These are phyloP conservation scores for Blastocrithidia nonstop DNA, from an alignment of 208 protist species.

Conservation along the genomic window DNA sequence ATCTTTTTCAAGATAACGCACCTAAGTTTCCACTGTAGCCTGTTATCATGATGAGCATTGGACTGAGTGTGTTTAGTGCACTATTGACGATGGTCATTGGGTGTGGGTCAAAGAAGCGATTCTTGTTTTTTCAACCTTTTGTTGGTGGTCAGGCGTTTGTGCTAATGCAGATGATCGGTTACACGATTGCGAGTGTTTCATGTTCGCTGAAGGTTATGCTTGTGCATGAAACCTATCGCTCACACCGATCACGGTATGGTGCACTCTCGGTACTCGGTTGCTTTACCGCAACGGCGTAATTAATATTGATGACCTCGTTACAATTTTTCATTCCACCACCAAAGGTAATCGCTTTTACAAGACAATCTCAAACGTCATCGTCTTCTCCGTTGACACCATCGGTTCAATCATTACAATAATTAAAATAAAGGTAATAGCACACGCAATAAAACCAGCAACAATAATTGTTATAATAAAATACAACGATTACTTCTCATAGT, in stretches of 20 bases:
- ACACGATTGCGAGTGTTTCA: conserved; percentile 11
- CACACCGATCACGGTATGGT: conserved; percentile 37
- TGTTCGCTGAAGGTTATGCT: conserved; percentile 21
- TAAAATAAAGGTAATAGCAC: too few relatives aligned
- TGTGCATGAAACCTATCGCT: conserved; percentile 1
- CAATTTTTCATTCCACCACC: conserved; percentile 28
- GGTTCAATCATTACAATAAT: neutral
- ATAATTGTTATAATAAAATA: conserved; percentile 12
- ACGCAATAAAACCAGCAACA: neutral
- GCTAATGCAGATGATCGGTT: conserved; percentile 44
- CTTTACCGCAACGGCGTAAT: conserved; percentile 17
- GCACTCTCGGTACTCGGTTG: conserved; percentile 29
- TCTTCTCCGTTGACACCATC: neutral
- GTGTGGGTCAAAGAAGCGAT: conserved; percentile 14
- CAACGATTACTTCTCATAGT: too few relatives aligned
- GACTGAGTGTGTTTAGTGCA: conserved; percentile 15
- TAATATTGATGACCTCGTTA: conserved; percentile 36
- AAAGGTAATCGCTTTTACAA: neutral
- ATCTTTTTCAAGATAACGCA: conserved; percentile 47
- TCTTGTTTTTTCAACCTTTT: conserved; percentile 55
- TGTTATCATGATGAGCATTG: conserved; percentile 14
- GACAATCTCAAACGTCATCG: neutral
- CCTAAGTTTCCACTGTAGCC: conserved; percentile 24
- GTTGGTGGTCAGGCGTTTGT: conserved; percentile 45
- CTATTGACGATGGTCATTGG: conserved; percentile 21